Evolutionary conservation across 2,329 filamentous ascomycete species (phyloP).

Genomic region (Thyridium curvatum): DNA sequence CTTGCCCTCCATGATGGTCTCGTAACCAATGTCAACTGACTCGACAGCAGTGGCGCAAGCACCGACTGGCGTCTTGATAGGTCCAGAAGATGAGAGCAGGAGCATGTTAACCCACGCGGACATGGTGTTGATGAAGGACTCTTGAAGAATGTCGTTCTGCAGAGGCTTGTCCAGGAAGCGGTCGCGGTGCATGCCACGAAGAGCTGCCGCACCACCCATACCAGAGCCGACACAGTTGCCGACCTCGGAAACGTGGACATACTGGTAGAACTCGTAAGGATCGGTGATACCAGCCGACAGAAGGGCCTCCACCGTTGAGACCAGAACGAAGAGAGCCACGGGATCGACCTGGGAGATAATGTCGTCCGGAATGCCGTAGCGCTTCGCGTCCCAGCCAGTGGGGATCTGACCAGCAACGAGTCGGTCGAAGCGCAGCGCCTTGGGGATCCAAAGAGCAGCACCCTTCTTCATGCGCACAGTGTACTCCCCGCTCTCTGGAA

Average conservation of each 20-base stretch:
- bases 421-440: constrained; percentile 93
- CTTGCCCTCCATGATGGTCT: constrained; percentile 98
- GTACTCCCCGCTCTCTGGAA: constrained; percentile 88
- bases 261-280: constrained; percentile 99
- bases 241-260: constrained; percentile 94
- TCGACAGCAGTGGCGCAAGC: constrained; percentile 96
- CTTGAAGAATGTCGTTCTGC: constrained; percentile 97
- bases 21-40: constrained; percentile 94
- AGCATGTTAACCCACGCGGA: constrained; percentile 99
- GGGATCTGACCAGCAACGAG: constrained; percentile 96
- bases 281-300: constrained; percentile 94
- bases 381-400: constrained; percentile 94
- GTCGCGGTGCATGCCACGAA: constrained; percentile 97
- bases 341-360: constrained; percentile 97
- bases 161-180: constrained; percentile 94
- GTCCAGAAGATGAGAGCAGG: constrained; percentile 86
- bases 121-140: constrained; percentile 99
- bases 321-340: constrained; percentile 89
- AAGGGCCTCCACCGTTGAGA: constrained; percentile 87
- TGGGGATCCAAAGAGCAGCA: constrained; percentile 89
- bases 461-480: constrained; percentile 94
- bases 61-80: constrained; percentile 97
- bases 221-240: constrained; percentile 98
- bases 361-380: constrained; percentile 93
- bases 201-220: constrained; percentile 88